phyloP scores from a whole-genome alignment of 1,139 yeast genomes.

The Meyerozyma elateridarum region DNA sequence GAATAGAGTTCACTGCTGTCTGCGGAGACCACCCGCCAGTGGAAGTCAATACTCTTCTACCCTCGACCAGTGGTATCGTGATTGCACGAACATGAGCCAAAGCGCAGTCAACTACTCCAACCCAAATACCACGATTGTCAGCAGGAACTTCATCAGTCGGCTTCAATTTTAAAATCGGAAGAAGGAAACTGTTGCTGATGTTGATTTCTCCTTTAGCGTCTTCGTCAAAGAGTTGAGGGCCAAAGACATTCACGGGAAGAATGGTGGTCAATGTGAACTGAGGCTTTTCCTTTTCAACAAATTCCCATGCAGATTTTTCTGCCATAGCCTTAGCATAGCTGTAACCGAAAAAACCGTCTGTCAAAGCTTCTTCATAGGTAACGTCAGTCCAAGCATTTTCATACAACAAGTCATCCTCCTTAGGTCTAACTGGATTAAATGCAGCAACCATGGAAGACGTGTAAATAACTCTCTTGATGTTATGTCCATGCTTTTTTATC shows the following conservation, averaged over 20 bases:
- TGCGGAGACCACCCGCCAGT: not conserved
- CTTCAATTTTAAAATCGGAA: not conserved
- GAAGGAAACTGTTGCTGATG: not conserved
- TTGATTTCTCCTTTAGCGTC: constrained; percentile 20
- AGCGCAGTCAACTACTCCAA: constrained; percentile 2
- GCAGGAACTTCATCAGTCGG: constrained; percentile 16
- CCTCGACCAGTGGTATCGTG: constrained; percentile 7
- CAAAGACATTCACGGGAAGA: constrained; percentile 48
- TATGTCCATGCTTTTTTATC: constrained; percentile 19
- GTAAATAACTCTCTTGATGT: constrained; percentile 15
- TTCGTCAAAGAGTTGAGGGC: constrained; percentile 39
- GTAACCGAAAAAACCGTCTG: constrained; percentile 13
- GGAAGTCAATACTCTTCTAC: constrained; percentile 22
- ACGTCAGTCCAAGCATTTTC: constrained; percentile 10
- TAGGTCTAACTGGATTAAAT: constrained; percentile 23
- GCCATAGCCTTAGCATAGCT: constrained; percentile 21
- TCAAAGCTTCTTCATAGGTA: constrained; percentile 13
- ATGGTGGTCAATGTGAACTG: constrained; percentile 41
- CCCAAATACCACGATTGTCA: constrained; percentile 5
- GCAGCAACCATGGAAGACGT: constrained; percentile 21
- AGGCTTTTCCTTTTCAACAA: constrained; percentile 31
- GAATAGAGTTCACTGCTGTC: not conserved
- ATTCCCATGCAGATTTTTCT: constrained; percentile 54
- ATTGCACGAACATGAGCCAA: constrained; percentile 5
- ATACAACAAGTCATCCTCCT: constrained; percentile 14